Conservation (phyloP, 495 filamentous ascomycete species). For the Rhypophila decipiens region DNA sequence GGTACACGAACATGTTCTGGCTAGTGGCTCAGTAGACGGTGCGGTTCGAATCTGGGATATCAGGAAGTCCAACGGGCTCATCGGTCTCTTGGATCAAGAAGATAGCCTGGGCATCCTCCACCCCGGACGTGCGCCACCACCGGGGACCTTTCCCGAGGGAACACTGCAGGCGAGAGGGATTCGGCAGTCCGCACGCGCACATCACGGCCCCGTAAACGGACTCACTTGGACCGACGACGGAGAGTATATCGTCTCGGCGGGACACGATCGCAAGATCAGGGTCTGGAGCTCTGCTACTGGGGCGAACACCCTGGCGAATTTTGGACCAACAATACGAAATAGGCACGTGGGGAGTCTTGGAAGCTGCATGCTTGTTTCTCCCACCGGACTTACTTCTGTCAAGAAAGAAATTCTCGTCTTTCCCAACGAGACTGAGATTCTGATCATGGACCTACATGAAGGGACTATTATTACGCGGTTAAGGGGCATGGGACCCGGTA, state of each 20-base stretch:
- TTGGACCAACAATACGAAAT: slow-evolving; percentile 73
- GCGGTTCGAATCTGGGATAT: slow-evolving; percentile 81
- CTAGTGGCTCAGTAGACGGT: slow-evolving; percentile 71
- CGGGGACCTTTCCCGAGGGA: slow-evolving; percentile 34
- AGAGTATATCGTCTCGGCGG: slow-evolving; percentile 63
- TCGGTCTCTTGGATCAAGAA: slow-evolving; percentile 74
- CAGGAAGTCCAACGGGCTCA: slow-evolving; percentile 59
- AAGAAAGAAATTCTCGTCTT: slow-evolving; percentile 63
- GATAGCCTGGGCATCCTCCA: slow-evolving; percentile 56
- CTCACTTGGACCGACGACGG: slow-evolving; percentile 78
- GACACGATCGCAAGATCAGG: slow-evolving; percentile 73
- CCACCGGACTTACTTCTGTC: slow-evolving; percentile 40
- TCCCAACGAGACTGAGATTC: slow-evolving; percentile 70
- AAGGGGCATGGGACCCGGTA: slow-evolving; percentile 48
- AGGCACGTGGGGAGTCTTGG: slow-evolving; percentile 52
- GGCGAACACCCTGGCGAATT: slow-evolving; percentile 76
- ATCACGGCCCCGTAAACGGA: slow-evolving; percentile 73
- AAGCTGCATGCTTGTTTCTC: slow-evolving; percentile 51
- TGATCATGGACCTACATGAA: slow-evolving; percentile 68
- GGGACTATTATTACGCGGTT: slow-evolving; percentile 67
- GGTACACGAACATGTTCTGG: slow-evolving; percentile 67
- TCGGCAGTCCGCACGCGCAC: slow-evolving; percentile 54
- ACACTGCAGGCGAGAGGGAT: slow-evolving; percentile 39
- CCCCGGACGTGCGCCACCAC: slow-evolving; percentile 23
- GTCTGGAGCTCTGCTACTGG: slow-evolving; percentile 78